Base-by-base conservation (phyloP, 306 rosid genomes). In the Quercus gilva region DNA sequence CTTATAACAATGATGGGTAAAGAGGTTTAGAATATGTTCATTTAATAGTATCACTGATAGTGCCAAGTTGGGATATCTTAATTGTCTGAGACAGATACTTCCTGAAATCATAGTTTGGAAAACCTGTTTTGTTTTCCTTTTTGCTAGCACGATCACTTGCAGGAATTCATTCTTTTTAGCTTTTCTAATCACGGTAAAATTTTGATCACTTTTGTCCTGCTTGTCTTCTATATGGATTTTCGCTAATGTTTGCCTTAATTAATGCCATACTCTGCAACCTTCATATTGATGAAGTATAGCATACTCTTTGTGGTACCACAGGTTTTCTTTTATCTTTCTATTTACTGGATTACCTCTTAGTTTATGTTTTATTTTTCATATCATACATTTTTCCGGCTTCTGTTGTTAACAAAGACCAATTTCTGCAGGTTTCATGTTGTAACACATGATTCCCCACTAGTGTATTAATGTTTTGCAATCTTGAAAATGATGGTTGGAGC, bases 401-500 rank as follows among this genome's bases (percentile, higher is more conserved):
- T 31, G 26, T 67, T 9, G 5, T 26, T 65, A 33, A 65, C 23
- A 29, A 65, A 69, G 67, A 26, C 65, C 71, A 56, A 69, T 8
- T 20, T 70, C 65, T 76, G 55, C 79, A 80, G 84, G 75, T 76
- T 71, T 77, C 43, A 5, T 77, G 57, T 64, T 58, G 56, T 73
- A 74, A 56, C 68, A 79, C 58, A 71, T 72, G 77, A 29, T 71
- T n/a, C 76, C 59, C 15, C 26, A 5, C 23, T 55, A 29, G 68
- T 63, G 67, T 18, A 33, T 43, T 73, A 49, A 57, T 10, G 8
- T 35, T 80, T 18, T 33, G 25, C 4, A 2, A 67, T 13, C 21
- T 19, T 57, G 60, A 79, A 45, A 33, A 87, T 82, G 88, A 81
- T 76, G 45, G 81, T 81, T 20, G 31, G 83, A 82, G 71, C 76